Evolutionary conservation across 345 rosid genomes (phyloP), one percentile per base, ranked within the genome.

Genomic region (Turritis glabra): DNA sequence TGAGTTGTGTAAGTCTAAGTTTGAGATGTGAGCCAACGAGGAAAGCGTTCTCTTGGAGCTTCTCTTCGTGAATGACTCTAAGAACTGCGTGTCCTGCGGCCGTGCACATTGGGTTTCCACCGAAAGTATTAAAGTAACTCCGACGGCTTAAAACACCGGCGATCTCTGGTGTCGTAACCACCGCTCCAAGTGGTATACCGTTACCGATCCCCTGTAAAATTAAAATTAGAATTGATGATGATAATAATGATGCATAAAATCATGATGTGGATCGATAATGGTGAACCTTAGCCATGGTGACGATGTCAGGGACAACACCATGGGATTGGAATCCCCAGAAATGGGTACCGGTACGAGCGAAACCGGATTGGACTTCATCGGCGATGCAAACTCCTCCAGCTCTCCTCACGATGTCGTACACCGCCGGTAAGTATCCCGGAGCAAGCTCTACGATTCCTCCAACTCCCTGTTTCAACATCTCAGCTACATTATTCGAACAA

Each of bases 401-500:
- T 74, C 82, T 81, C 67, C 71, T 91, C 51, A 94, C 81, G 56
- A 55, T 79, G 69, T 75, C 76, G 71, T 88, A 91, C 5, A 27
- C 98, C 64, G 84, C 82, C 43, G 93, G 86, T 88, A 94, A 82
- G 83, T 94, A 91, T 30, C 92, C 93, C 0, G 93, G 95, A 26
- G 98, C 98, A 63, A 89, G 69, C 80, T 94, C 98, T 66, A 94
- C 41, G 25, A 91, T 87, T 73, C 98, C 98, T 69, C 97, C 98
- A 14, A 91, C 97, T 46, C 98, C 98, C 98, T 94, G 57, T 51
- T 58, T 18, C 60, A 67, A 8, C 11, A 37, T 3, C 15, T 13
- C 22, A 12, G 18, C 40, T 12, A 23, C 25, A 58, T 56, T 25
- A 21, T 13, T 19, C 22, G 5, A 41, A 3, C 7, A 3, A 32